phyloP scores from a whole-genome alignment of 805 yeast species.

The Kluyveromyces siamensis region DNA sequence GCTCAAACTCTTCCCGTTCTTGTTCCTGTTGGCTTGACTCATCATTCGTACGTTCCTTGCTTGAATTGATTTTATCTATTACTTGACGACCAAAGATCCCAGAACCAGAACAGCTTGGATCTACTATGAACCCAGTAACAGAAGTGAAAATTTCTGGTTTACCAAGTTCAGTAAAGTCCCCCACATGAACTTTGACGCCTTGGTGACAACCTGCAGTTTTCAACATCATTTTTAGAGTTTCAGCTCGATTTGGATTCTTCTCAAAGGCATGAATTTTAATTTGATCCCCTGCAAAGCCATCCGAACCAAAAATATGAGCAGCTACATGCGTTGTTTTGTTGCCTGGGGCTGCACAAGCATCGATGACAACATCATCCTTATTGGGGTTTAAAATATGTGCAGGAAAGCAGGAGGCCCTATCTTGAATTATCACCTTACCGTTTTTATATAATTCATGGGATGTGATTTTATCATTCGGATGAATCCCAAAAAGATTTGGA shows the following conservation, averaged over 20 bases:
- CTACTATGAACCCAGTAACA: conserved; percentile 78
- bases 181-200: conserved; percentile 40
- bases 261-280: conserved; percentile 71
- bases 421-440: conserved; percentile 86
- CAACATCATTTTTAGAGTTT: conserved; percentile 68
- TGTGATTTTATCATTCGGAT: conserved; percentile 65
- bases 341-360: conserved; percentile 98
- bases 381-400: conserved; percentile 67
- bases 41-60: conserved; percentile 9
- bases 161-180: conserved; percentile 35
- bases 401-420: conserved; percentile 95
- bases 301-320: conserved; percentile 30
- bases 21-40: conserved; percentile 32
- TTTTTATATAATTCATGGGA: conserved; percentile 55
- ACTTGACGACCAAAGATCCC: conserved; percentile 90
- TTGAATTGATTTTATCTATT: conserved; percentile 37
- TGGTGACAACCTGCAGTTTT: conserved; percentile 58
- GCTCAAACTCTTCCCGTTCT: conserved; percentile 33
- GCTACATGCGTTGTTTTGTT: conserved; percentile 94
- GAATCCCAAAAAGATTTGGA: conserved; percentile 72
- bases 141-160: conserved; percentile 45
- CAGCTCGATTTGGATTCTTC: conserved; percentile 65
- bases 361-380: conserved; percentile 61
- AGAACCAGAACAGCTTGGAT: conserved; percentile 96
- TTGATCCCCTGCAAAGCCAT: conserved; percentile 5